Conservation (phyloP, 768 basidiomycete species). For the Lyophyllum shimeji region DNA sequence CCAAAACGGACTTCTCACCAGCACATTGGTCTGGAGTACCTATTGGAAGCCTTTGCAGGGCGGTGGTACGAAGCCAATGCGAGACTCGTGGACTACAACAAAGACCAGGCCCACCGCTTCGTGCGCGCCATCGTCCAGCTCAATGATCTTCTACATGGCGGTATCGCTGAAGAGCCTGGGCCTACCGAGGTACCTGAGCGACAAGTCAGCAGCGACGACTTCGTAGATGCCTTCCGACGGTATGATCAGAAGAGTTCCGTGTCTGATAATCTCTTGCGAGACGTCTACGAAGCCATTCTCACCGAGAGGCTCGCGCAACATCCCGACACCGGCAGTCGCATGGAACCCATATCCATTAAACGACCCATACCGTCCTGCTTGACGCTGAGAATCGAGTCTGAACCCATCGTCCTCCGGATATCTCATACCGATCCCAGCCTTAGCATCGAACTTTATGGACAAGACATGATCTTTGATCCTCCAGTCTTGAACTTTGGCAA, state of each 20-base stretch:
- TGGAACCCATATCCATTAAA: constrained; percentile 70
- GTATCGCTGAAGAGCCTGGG: constrained; percentile 63
- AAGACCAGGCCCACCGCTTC: constrained; percentile 74
- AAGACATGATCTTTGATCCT: constrained; percentile 88
- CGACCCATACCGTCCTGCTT: constrained; percentile 73
- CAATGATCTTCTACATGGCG: constrained; percentile 83
- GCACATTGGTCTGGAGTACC: constrained; percentile 55
- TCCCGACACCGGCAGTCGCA: constrained; percentile 40
- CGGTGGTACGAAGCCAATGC: constrained; percentile 93
- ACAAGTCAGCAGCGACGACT: constrained; percentile 72
- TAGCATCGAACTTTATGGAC: constrained; percentile 80
- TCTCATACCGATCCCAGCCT: constrained; percentile 84
- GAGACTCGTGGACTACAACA: constrained; percentile 74
- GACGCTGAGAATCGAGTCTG: constrained; percentile 87
- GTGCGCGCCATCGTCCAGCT: constrained; percentile 83
- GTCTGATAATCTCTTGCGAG: constrained; percentile 71
- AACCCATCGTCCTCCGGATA: constrained; percentile 83
- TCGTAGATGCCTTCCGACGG: constrained; percentile 78
- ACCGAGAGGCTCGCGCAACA: constrained; percentile 74
- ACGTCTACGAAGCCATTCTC: constrained; percentile 77
- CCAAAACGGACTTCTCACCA: constrained; percentile 38
- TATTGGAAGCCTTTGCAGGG: constrained; percentile 82
- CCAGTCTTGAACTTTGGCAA: constrained; percentile 76
- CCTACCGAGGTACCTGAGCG: constrained; percentile 52
- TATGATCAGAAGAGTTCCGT: constrained; percentile 73